Percentiles rank a stretch among this genome's conserved stretches.
These are phyloP conservation scores for Silene latifolia DNA, from an alignment of 148 eudicot species.

Conservation along the genomic window DNA sequence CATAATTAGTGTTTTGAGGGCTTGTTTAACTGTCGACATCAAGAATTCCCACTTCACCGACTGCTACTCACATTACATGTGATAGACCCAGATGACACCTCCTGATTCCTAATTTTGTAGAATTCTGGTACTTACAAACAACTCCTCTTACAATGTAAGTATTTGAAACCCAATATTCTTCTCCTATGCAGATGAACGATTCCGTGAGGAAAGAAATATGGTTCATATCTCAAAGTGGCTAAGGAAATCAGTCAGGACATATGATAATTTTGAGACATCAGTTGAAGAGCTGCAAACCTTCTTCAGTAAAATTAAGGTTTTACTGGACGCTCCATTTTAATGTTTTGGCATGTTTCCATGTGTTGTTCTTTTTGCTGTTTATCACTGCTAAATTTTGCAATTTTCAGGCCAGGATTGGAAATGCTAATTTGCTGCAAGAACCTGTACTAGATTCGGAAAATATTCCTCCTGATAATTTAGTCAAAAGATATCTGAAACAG, in stretches of 20 bases:
- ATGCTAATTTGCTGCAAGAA: slow-evolving; percentile 30
- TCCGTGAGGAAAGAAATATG: slow-evolving; percentile 64
- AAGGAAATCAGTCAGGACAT: slow-evolving; percentile 73
- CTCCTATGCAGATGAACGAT: slow-evolving; percentile 71
- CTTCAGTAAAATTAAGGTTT: slow-evolving; percentile 69
- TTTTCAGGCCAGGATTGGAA: slow-evolving; percentile 48
- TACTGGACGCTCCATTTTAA: not conserved
- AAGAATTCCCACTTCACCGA: not conserved
- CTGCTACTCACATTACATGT: not conserved
- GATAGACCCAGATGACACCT: not conserved
- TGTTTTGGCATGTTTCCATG: not conserved
- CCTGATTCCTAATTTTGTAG: slow-evolving; percentile 10
- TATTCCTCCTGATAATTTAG: slow-evolving; percentile 30
- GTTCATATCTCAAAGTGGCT: slow-evolving; percentile 86
- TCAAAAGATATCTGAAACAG: slow-evolving; percentile 27
- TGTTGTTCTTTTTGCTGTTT: not conserved
- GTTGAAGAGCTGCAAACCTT: slow-evolving; percentile 59
- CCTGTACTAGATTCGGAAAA: slow-evolving; percentile 34
- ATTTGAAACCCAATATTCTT: slow-evolving; percentile 3
- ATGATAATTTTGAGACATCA: slow-evolving; percentile 57
- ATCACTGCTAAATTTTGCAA: not conserved
- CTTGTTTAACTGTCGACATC: not conserved
- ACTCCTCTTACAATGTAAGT: not conserved
- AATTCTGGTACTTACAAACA: slow-evolving; percentile 6
- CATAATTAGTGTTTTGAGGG: not conserved